Evolutionary conservation across 2,329 filamentous ascomycete species (phyloP).

Genomic region (Canariomyces notabilis): DNA sequence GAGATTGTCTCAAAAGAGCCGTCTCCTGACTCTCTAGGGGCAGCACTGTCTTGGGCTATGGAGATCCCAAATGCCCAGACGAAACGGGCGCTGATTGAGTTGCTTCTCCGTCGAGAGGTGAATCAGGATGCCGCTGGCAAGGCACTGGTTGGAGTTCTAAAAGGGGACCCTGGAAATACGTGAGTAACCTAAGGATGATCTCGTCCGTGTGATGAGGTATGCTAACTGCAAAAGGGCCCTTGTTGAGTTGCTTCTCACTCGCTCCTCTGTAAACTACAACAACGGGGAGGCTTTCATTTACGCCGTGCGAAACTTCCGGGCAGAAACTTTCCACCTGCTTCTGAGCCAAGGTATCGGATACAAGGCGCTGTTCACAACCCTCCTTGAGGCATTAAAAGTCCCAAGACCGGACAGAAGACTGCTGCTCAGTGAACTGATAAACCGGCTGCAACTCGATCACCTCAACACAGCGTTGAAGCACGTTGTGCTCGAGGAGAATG

Average conservation of each 20-base stretch:
- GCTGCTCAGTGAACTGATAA: constrained; percentile 18
- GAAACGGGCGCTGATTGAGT: constrained; percentile 18
- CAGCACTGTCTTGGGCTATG: constrained; percentile 24
- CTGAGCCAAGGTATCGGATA: constrained; percentile 22
- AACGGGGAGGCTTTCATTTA: constrained; percentile 26
- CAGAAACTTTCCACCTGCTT: constrained; percentile 22
- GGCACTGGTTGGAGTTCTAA: constrained; percentile 24
- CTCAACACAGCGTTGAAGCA: constrained; percentile 25
- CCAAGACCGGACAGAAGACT: constrained; percentile 10
- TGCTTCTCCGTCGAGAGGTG: constrained; percentile 22
- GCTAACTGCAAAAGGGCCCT: constrained; percentile 8
- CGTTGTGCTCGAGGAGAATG: constrained; percentile 17
- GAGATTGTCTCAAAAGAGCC: constrained; percentile 23
- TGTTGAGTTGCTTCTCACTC: constrained; percentile 21
- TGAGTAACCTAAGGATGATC: background rate
- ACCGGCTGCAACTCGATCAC: constrained; percentile 21
- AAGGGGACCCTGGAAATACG: constrained; percentile 17
- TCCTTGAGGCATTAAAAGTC: constrained; percentile 20
- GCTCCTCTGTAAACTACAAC: constrained; percentile 26
- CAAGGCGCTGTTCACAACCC: constrained; percentile 22
- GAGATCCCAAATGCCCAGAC: constrained; percentile 9
- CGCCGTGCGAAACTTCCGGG: constrained; percentile 22
- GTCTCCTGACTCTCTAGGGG: constrained; percentile 21
- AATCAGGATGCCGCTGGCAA: constrained; percentile 22
- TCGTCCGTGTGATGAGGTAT: background rate